Evolutionary conservation across 2,329 filamentous ascomycete species (phyloP).

Genomic region (Microsporum canis): DNA sequence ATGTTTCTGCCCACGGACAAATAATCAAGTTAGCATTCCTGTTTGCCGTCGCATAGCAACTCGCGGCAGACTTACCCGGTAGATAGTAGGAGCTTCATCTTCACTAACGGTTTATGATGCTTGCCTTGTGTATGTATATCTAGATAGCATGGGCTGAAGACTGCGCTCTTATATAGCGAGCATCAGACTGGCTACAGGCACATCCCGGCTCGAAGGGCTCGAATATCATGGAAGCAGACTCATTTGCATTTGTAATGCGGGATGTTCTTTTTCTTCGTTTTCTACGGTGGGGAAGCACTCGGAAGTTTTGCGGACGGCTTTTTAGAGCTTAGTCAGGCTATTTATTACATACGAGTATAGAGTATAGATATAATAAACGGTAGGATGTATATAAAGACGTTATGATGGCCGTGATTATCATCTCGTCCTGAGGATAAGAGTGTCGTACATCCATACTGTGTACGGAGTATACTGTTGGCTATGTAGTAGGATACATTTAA

Average conservation of each 20-base stretch:
- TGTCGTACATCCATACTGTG: too few species aligned
- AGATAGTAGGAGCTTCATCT: conserved; percentile 73
- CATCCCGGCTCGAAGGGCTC: not conserved
- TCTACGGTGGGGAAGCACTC: not conserved
- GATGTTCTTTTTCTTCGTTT: not conserved
- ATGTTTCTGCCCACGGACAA: conserved; percentile 51
- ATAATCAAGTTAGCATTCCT: not conserved
- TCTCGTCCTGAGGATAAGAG: too few species aligned
- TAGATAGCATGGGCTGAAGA: not conserved
- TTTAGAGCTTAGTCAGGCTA: not conserved
- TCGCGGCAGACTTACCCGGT: conserved; percentile 52
- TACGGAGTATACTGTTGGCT: too few species aligned
- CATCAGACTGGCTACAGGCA: not conserved
- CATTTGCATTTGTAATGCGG: conserved; percentile 2
- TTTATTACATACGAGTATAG: not conserved
- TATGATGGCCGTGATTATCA: not conserved
- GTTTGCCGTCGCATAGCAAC: not conserved
- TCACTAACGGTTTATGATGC: conserved; percentile 18
- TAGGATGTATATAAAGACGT: not conserved
- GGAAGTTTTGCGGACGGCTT: not conserved
- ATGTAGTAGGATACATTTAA: too few species aligned
- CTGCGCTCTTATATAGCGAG: not conserved
- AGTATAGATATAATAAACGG: not conserved
- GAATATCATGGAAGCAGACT: not conserved
- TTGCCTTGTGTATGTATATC: not conserved